These are phyloP conservation scores for Microbotryum intermedium DNA, from an alignment of 1,284 basidiomycete genomes.

Conservation along the genomic window DNA sequence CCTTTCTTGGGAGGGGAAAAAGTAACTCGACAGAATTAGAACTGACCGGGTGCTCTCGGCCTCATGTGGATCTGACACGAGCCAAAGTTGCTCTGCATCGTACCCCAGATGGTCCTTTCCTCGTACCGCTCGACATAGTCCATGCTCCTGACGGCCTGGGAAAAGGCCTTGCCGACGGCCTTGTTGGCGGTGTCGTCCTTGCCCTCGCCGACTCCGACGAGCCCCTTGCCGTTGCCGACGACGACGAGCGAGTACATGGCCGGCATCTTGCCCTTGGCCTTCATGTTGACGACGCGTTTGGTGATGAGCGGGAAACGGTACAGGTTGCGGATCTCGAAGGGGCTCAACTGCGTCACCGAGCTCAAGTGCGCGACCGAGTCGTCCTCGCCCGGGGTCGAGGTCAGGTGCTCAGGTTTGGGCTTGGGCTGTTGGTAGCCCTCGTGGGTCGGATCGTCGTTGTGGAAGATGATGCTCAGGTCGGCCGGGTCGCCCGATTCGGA, in stretches of 20 bases:
- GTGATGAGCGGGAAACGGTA: slow-evolving; percentile 33
- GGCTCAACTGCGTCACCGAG: slow-evolving; percentile 18
- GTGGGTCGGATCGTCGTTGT: slow-evolving; percentile 27
- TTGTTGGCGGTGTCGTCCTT: slow-evolving; percentile 56
- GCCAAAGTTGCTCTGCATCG: slow-evolving; percentile 70
- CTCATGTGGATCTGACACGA: slow-evolving; percentile 75
- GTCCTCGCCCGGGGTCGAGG: slow-evolving; percentile 21
- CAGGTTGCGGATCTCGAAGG: slow-evolving; percentile 25
- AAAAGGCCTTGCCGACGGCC: slow-evolving; percentile 59
- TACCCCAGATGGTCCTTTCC: slow-evolving; percentile 75
- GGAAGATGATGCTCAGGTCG: slow-evolving; percentile 33
- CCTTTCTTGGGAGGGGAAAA: too few species aligned
- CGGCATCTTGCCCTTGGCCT: slow-evolving; percentile 72
- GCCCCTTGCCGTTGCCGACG: slow-evolving; percentile 71
- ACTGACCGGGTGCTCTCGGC: slow-evolving; percentile 56
- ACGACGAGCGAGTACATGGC: slow-evolving; percentile 61
- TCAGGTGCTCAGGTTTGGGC: slow-evolving; percentile 8
- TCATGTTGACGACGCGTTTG: slow-evolving; percentile 63
- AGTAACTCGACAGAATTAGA: neutral
- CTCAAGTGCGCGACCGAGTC: slow-evolving; percentile 24
- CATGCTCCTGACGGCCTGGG: slow-evolving; percentile 72
- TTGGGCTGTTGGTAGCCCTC: slow-evolving; percentile 15
- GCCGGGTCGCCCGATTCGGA: slow-evolving; percentile 23
- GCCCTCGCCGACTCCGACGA: slow-evolving; percentile 84
- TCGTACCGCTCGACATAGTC: slow-evolving; percentile 86